Base-by-base conservation (phyloP, 2,329 filamentous ascomycete genomes). In the Incumbomyces lentus region DNA sequence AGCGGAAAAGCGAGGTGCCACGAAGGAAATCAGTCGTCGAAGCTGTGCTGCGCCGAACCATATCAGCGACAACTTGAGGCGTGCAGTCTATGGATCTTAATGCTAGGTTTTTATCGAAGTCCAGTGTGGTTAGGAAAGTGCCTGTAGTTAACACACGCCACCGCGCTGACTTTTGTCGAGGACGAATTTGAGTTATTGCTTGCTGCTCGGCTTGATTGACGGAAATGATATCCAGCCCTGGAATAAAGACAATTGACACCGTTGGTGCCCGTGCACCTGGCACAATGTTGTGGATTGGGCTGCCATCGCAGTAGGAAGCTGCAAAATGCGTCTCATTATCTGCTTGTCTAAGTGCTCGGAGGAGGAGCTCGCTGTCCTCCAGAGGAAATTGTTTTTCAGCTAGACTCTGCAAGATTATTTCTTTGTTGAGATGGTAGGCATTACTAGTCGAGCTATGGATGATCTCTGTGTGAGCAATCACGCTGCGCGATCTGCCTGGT, bases 181-280 rank as follows among this genome's bases (percentile, higher is more conserved):
- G 40, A 10, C 35, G 30, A 3, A 14, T 32, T 13, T 18, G 6
- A 7, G 40, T 44, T 31, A 44, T 44, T 7, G 14, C 30, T 35
- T 34, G 11, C 17, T 35, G 7, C 19, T 44, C 40, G 11, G 16
- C 16, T 10, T 35, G 30, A 22, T 35, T 32, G 16, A 44, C 40
- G 2, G 30, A 16, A 10, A 44, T 44, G n/a, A 17, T 36, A 18
- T 44, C 31, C 16, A 22, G 10, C 5, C 40, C 40, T 8, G 30
- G 30, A 17, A 44, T 12, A 19, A 44, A 44, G 6, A 44, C 40
- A 17, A 44, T 44, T 3, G 40, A 35, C 13, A 36, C 31, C 2
- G 19, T 22, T 7, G 40, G 40, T 30, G 29, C 22, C 31, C n/a
- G 22, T 12, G 31, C 22, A 19, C 31, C 16, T 6, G 40, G 40